These are phyloP conservation scores for Neurospora sp. DNA, from an alignment of 495 filamentous ascomycete species.

Conservation along the genomic window DNA sequence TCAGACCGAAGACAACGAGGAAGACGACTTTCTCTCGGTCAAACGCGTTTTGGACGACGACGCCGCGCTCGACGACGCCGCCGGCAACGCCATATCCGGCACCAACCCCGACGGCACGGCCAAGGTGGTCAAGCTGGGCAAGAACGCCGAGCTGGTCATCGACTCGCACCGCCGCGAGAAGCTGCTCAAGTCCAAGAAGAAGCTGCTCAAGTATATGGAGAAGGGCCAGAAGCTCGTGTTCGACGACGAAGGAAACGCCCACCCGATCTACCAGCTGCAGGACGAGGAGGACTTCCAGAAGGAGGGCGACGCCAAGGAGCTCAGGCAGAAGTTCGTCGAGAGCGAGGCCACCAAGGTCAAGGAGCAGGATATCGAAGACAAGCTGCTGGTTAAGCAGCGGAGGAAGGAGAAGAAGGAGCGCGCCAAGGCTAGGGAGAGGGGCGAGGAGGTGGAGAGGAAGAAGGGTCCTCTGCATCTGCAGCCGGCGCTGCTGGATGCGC, in stretches of 20 bases:
- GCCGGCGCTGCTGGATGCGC: slow-evolving; percentile 17
- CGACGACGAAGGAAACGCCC: slow-evolving; percentile 82
- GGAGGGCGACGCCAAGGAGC: slow-evolving; percentile 60
- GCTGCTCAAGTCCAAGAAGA: slow-evolving; percentile 87
- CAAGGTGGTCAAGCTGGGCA: slow-evolving; percentile 42
- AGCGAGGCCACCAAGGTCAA: slow-evolving; percentile 61
- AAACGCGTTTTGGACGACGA: slow-evolving; percentile 67
- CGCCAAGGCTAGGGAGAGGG: slow-evolving; percentile 64
- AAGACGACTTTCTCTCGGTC: slow-evolving; percentile 76
- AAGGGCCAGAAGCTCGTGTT: slow-evolving; percentile 77
- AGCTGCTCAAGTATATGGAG: slow-evolving; percentile 76
- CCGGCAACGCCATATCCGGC: slow-evolving; percentile 23
- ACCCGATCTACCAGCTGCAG: slow-evolving; percentile 79
- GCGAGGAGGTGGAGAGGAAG: slow-evolving; percentile 38
- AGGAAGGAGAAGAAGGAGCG: slow-evolving; percentile 79
- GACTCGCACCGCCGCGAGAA: slow-evolving; percentile 92
- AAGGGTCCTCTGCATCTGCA: slow-evolving; percentile 40
- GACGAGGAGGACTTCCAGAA: slow-evolving; percentile 68
- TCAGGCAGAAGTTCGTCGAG: slow-evolving; percentile 67
- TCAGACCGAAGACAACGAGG: slow-evolving; percentile 37
- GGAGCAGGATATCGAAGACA: slow-evolving; percentile 72
- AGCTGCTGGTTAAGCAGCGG: slow-evolving; percentile 68
- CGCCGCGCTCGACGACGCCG: slow-evolving; percentile 25
- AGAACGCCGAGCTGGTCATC: slow-evolving; percentile 56
- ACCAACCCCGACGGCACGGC: slow-evolving; percentile 22